A percentile compares a stretch with the other conserved stretches of the same genome.
Evolutionary conservation across 192 early-diverging fungal genomes (phyloP).

Genomic region (Phycomyces blakesleeanus): DNA sequence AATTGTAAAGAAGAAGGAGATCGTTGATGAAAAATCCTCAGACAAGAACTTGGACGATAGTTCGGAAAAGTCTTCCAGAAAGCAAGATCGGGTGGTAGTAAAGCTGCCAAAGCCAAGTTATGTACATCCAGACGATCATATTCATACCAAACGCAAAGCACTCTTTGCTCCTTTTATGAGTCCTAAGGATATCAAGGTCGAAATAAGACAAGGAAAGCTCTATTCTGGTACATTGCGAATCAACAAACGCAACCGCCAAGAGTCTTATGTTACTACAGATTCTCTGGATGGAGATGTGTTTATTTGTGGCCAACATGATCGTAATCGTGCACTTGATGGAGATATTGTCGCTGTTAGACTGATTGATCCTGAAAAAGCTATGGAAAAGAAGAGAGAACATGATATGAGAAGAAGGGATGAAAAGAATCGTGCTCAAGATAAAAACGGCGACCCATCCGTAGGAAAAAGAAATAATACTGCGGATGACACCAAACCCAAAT

Average conservation of each 20-base stretch:
- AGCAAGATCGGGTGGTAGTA: not conserved
- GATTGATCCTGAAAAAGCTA: conserved; percentile 54
- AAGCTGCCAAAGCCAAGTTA: not conserved
- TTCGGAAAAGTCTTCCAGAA: not conserved
- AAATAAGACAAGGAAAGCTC: conserved; percentile 39
- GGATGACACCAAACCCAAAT: conserved; percentile 34
- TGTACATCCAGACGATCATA: conserved; percentile 12
- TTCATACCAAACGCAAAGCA: not conserved
- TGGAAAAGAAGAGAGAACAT: conserved; percentile 41
- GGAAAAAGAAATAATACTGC: conserved; percentile 15
- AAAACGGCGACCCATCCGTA: conserved; percentile 35
- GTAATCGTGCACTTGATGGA: conserved; percentile 80
- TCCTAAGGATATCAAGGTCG: not conserved
- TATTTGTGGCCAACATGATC: conserved; percentile 56
- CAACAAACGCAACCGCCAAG: conserved; percentile 73
- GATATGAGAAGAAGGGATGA: conserved; percentile 38
- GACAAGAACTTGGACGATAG: too few relatives aligned
- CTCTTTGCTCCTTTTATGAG: conserved; percentile 3
- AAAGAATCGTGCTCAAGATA: conserved; percentile 33
- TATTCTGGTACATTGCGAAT: conserved; percentile 73
- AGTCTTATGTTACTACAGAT: conserved; percentile 79
- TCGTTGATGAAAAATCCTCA: too few relatives aligned
- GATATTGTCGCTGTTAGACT: conserved; percentile 70
- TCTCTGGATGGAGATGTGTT: conserved; percentile 64
- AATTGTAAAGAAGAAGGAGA: too few relatives aligned